Evolutionary conservation across 2,329 filamentous ascomycete species (phyloP).

Genomic region (Apiospora malaysiana): DNA sequence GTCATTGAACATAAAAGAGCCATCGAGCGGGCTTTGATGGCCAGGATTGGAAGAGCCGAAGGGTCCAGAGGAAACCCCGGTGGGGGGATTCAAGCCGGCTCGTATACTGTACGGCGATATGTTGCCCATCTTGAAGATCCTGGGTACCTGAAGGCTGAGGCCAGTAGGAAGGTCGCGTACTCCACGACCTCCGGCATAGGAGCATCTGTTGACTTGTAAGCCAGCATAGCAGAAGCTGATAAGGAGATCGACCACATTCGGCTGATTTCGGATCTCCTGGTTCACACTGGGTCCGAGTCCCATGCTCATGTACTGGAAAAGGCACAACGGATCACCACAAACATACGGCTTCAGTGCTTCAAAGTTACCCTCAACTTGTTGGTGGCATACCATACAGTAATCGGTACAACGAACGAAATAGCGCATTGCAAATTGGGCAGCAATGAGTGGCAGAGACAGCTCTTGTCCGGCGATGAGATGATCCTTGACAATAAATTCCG

Average conservation of each 20-base stretch:
- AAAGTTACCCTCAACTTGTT: constrained; percentile 67
- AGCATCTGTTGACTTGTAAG: constrained; percentile 38
- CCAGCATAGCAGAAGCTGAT: constrained; percentile 80
- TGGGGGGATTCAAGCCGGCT: too few species aligned
- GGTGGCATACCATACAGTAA: constrained; percentile 87
- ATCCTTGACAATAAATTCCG: constrained; percentile 38
- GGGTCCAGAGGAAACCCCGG: fast-evolving
- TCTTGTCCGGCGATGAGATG: constrained; percentile 38
- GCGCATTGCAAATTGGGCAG: constrained; percentile 78
- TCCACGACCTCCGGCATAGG: neutral
- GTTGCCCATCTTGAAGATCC: constrained; percentile 25
- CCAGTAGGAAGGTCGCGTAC: constrained; percentile 53
- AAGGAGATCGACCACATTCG: constrained; percentile 83
- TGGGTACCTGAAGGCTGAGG: constrained; percentile 36
- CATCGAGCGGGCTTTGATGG: neutral
- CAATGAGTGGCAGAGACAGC: constrained; percentile 59
- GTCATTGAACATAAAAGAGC: neutral
- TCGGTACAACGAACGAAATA: constrained; percentile 83
- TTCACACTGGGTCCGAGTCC: constrained; percentile 87
- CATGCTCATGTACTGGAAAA: constrained; percentile 88
- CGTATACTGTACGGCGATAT: neutral
- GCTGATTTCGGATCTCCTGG: constrained; percentile 79
- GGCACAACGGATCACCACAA: constrained; percentile 75
- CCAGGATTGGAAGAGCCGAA: neutral
- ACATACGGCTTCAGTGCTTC: constrained; percentile 80